Base-by-base conservation (phyloP, 169 alveolate genomes). In the Plasmodium gallinaceum region DNA sequence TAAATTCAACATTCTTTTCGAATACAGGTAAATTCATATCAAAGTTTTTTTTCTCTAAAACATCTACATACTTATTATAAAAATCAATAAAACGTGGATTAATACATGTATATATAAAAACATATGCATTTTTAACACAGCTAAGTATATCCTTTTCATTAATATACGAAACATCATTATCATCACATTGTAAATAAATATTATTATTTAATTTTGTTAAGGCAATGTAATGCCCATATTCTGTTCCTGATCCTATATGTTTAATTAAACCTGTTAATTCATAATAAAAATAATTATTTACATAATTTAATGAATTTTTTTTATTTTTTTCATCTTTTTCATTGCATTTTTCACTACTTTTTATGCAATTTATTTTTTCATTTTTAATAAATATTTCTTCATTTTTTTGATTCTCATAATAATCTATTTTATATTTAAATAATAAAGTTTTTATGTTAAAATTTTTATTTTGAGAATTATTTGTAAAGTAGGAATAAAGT, bases 171-270 rank as follows among this genome's bases (percentile, higher is more conserved):
- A 78, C 65, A 43, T 78, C 26, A 32, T 64, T 78, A 57, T 78
- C 89, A 78, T 78, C 89, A 65, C 89, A 78, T 57, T 64, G 76
- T 8, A 78, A 51, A 45, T 78, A 78, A 5, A 78, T 78, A 60
- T 78, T 78, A 58, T 78, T 78, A 51, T 78, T 78, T 7, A 78
- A 78, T 45, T 78, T 78, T 32, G 89, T 78, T 7, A 78, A 68
- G 10, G 89, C 89, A 18, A 78, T 54, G 45, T 78, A 78, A 65
- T 78, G 89, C 0, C 89, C 89, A 43, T 78, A 78, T 26, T 78
- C 89, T 48, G 89, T 78, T 46, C 89, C 89, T 2, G 89, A 78
- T 22, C 89, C 89, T 4, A 78, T 62, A 26, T 78, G 89, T 20
- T 78, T 78, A 78, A 78, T 78, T 32, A 78, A 62, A 0, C 89